phyloP scores from a whole-genome alignment of 768 basidiomycete species.

The Cystobasidium ongulense region DNA sequence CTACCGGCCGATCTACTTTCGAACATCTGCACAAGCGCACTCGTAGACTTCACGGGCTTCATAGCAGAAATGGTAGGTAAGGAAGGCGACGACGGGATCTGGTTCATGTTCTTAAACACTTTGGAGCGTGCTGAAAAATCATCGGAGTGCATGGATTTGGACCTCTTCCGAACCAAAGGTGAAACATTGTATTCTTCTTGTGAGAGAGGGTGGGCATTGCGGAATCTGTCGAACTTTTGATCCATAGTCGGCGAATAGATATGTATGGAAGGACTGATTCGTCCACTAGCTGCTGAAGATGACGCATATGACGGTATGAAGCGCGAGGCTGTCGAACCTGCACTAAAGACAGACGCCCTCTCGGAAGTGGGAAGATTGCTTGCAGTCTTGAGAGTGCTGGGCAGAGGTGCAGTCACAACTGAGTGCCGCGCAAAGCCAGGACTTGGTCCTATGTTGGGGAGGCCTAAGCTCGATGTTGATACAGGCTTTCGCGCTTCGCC shows the following conservation, averaged over 20 bases:
- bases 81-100: neutral
- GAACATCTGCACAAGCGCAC: neutral
- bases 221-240: neutral
- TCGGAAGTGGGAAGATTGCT: neutral
- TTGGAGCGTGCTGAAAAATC: neutral
- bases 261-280: neutral
- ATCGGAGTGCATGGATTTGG: neutral
- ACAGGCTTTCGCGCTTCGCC: neutral
- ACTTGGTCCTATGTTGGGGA: neutral
- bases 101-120: neutral
- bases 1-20: neutral
- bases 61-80: neutral
- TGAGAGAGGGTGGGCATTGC: neutral
- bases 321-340: neutral
- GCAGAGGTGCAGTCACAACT: neutral
- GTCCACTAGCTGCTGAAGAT: neutral
- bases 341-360: neutral
- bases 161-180: neutral
- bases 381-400: neutral
- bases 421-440: neutral
- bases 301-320: neutral
- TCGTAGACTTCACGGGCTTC: constrained; percentile 1
- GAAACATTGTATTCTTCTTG: neutral
- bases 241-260: constrained; percentile 8
- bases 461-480: neutral